Conservation (phyloP, 306 rosid species). For the Carpinus fangiana region DNA sequence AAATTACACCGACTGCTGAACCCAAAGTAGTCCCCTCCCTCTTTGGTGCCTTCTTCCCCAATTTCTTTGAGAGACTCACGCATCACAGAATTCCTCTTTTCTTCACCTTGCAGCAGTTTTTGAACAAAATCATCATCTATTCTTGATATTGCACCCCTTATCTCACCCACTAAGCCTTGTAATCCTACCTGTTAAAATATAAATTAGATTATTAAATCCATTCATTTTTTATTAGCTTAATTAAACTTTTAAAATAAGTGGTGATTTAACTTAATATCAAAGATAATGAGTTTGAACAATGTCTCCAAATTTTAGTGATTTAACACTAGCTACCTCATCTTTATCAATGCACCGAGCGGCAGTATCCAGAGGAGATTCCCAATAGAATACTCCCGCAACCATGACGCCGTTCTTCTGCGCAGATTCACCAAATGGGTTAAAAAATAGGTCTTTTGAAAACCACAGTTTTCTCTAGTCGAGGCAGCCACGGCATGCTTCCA, state of each 20-base stretch:
- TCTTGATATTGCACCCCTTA: conserved; percentile 28
- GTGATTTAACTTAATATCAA: too few species aligned
- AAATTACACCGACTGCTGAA: conserved; percentile 49
- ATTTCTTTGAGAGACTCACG: conserved; percentile 17
- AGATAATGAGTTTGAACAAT: too few species aligned
- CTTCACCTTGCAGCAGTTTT: conserved; percentile 17
- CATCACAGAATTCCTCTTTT: neutral
- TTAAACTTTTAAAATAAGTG: too few species aligned
- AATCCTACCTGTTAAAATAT: neutral
- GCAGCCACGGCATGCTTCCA: conserved; percentile 41
- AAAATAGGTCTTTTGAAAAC: conserved; percentile 21
- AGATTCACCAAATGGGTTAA: conserved; percentile 38
- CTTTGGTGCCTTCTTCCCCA: neutral
- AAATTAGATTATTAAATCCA: too few species aligned
- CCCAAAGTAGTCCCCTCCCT: conserved; percentile 20
- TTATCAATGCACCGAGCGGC: neutral
- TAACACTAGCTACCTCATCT: neutral
- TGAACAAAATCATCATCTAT: conserved; percentile 21
- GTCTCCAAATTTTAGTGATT: too few species aligned
- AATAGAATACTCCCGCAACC: neutral
- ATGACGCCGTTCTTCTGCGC: conserved; percentile 17
- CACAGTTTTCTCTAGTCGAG: conserved; percentile 14
- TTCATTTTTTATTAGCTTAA: too few species aligned
- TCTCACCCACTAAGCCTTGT: conserved; percentile 10
- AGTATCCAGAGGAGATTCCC: conserved; percentile 39